These are phyloP conservation scores for Aspergillus hancockii DNA, from an alignment of 495 filamentous ascomycete genomes.

Conservation along the genomic window DNA sequence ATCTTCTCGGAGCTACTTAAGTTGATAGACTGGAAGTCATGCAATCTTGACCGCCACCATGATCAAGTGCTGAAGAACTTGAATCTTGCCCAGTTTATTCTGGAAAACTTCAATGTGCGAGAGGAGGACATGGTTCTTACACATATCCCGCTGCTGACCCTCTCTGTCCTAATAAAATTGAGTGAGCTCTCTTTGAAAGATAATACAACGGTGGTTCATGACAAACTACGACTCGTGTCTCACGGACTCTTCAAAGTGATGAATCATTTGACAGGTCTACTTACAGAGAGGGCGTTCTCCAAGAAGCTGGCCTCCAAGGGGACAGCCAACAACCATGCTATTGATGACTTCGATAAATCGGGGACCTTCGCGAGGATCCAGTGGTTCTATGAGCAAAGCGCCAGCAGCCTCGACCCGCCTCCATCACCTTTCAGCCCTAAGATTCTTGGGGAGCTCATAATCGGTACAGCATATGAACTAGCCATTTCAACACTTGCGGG, in stretches of 20 bases:
- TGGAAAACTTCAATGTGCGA: constrained; percentile 85
- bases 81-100: constrained; percentile 75
- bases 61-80: constrained; percentile 54
- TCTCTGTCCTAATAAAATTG: constrained; percentile 65
- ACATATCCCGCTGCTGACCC: constrained; percentile 75
- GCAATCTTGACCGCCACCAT: constrained; percentile 36
- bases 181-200: constrained; percentile 27
- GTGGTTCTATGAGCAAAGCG: constrained; percentile 60
- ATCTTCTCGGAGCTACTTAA: constrained; percentile 85
- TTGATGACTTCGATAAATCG: constrained; percentile 24
- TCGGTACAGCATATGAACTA: constrained; percentile 60
- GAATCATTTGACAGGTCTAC: constrained; percentile 49
- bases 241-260: constrained; percentile 34
- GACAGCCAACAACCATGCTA: constrained; percentile 13
- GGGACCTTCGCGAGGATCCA: constrained; percentile 62
- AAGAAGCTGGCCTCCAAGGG: constrained; percentile 35
- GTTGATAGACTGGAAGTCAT: constrained; percentile 36
- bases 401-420: constrained; percentile 44
- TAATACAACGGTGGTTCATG: constrained; percentile 5
- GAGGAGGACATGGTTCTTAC: constrained; percentile 93
- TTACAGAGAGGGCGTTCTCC: constrained; percentile 71
- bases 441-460: constrained; percentile 58
- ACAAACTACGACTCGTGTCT: constrained; percentile 28
- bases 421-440: constrained; percentile 58
- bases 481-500: constrained; percentile 42